These are phyloP conservation scores for Furcasterigmium furcatum DNA, from an alignment of 2,329 filamentous ascomycete genomes.

Conservation along the genomic window DNA sequence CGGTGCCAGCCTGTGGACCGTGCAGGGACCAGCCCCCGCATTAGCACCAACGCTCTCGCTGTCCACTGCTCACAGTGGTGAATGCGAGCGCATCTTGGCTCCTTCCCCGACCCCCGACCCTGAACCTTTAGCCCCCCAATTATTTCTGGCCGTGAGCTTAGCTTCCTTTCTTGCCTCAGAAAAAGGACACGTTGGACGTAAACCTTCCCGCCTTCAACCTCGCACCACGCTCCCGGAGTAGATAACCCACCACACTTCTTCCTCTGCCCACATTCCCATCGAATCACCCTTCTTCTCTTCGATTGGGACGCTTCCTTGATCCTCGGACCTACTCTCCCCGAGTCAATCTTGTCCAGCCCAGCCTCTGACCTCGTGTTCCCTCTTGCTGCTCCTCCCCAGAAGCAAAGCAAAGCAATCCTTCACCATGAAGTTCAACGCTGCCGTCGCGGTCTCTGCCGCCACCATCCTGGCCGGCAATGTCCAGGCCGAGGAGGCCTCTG, in stretches of 20 bases:
- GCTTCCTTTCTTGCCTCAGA: constrained; percentile 9
- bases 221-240: constrained; percentile 10
- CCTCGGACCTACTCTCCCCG: background rate
- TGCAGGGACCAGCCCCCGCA: constrained; percentile 4
- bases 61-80: background rate
- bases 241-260: constrained; percentile 12
- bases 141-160: constrained; percentile 2
- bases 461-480: constrained; percentile 69
- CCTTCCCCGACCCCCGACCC: background rate
- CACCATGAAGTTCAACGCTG: constrained; percentile 82
- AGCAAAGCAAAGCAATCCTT: constrained; percentile 13
- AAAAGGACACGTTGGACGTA: constrained; percentile 17
- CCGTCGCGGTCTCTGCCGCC: constrained; percentile 73
- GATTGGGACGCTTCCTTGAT: background rate
- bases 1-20: background rate
- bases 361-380: background rate
- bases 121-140: constrained; percentile 4
- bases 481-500: constrained; percentile 62
- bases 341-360: background rate
- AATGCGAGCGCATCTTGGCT: background rate
- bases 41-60: constrained; percentile 2
- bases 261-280: constrained; percentile 6
- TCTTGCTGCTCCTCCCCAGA: constrained; percentile 3
- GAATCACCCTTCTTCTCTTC: constrained; percentile 4
- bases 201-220: constrained; percentile 1